Conservation (phyloP, 2,329 filamentous ascomycete species). For the Alternaria ventricosa region DNA sequence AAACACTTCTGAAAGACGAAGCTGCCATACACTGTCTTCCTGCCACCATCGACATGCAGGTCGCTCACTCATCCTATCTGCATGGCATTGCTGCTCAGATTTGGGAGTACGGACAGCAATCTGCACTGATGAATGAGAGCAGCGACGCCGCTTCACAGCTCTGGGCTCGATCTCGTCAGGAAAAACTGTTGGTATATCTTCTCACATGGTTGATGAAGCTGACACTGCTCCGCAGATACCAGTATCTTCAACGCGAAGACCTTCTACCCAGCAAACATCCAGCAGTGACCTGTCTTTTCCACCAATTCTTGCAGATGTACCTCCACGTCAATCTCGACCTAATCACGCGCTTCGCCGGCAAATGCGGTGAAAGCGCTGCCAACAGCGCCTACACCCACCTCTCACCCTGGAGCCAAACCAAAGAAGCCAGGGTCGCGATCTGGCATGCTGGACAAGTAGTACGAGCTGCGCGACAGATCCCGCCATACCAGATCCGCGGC, state of each 20-base stretch:
- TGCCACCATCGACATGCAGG: constrained; percentile 57
- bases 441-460: constrained; percentile 28
- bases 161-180: constrained; percentile 24
- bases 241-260: not conserved
- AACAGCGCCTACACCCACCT: constrained; percentile 33
- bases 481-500: constrained; percentile 26
- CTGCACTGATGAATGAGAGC: constrained; percentile 14
- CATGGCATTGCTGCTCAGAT: constrained; percentile 28
- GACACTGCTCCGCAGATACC: not conserved
- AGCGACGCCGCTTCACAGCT: constrained; percentile 26
- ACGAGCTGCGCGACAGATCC: constrained; percentile 17
- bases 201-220: constrained; percentile 9
- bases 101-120: constrained; percentile 26
- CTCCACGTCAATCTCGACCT: constrained; percentile 68
- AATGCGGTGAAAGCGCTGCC: constrained; percentile 69
- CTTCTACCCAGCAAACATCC: constrained; percentile 2
- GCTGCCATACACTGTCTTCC: constrained; percentile 59
- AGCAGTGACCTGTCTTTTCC: constrained; percentile 36
- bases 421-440: constrained; percentile 23
- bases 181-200: constrained; percentile 44
- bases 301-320: constrained; percentile 65
- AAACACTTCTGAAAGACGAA: constrained; percentile 38
- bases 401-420: constrained; percentile 53
- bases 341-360: constrained; percentile 69
- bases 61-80: constrained; percentile 19